Conservation (phyloP, 2,329 filamentous ascomycete species). For the Peltaster fructicola region DNA sequence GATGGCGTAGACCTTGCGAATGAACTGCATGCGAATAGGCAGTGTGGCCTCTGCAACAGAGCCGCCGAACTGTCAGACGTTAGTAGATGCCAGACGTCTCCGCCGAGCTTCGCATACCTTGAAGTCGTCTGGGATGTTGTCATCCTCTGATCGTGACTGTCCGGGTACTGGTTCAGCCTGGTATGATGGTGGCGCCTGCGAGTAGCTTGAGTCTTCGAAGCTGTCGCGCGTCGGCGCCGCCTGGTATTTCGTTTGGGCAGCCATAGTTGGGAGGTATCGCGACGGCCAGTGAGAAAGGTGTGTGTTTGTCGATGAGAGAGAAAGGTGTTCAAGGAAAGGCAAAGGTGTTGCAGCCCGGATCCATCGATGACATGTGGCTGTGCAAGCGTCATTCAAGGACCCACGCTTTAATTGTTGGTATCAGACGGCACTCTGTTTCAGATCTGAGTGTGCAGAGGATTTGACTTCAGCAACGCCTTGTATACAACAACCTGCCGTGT, state of each 20-base stretch:
- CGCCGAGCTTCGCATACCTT: conserved; percentile 38
- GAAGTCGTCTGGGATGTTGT: conserved; percentile 93
- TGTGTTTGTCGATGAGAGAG: no score
- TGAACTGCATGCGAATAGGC: conserved; percentile 71
- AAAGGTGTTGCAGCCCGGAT: no score
- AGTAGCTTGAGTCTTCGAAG: conserved; percentile 51
- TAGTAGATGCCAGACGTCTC: conserved; percentile 4
- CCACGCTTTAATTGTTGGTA: no score
- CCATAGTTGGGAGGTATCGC: no score
- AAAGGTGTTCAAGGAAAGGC: no score
- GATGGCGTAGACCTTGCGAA: conserved; percentile 83
- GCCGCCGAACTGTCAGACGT: conserved; percentile 54
- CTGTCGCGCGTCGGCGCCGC: conserved; percentile 75
- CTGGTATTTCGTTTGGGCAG: conserved; percentile 63
- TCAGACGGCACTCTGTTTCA: no score
- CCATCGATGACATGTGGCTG: no score
- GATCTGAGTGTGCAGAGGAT: no score
- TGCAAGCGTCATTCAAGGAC: no score
- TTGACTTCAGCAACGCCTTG: no score
- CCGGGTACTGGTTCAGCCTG: conserved; percentile 44
- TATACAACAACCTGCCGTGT: no score
- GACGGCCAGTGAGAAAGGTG: no score
- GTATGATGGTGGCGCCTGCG: conserved; percentile 73
- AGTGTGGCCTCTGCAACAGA: conserved; percentile 85
- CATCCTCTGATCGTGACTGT: conserved; percentile 56